These are phyloP conservation scores for Ceratocystis huliohia DNA, from an alignment of 2,329 filamentous ascomycete species.

Conservation along the genomic window DNA sequence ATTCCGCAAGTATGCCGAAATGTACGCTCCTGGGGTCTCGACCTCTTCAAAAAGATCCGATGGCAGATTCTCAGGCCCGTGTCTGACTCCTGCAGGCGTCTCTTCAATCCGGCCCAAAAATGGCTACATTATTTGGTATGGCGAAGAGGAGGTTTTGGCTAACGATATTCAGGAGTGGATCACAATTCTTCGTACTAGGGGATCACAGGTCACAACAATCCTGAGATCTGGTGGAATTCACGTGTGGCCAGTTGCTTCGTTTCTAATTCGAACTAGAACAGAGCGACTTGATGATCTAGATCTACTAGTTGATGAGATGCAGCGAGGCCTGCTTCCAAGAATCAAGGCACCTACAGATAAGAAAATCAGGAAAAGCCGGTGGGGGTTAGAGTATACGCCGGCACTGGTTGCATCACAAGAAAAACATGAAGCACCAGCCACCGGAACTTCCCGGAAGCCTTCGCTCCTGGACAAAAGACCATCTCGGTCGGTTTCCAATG, in stretches of 20 bases:
- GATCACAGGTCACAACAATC: slow-evolving; percentile 42
- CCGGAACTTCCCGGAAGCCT: neutral
- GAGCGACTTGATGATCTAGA: slow-evolving; percentile 42
- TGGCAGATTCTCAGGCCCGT: neutral
- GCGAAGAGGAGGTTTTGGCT: slow-evolving; percentile 65
- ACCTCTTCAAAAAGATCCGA: neutral
- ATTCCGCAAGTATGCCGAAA: slow-evolving; percentile 55
- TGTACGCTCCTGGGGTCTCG: slow-evolving; percentile 40
- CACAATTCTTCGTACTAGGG: slow-evolving; percentile 25
- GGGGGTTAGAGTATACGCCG: slow-evolving; percentile 10
- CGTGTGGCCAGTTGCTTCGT: slow-evolving; percentile 64
- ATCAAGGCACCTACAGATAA: neutral
- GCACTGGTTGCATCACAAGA: neutral
- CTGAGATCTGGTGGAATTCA: slow-evolving; percentile 59
- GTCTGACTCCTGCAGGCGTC: slow-evolving; percentile 7
- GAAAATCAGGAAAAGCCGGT: slow-evolving; percentile 2
- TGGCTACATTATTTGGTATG: slow-evolving; percentile 60
- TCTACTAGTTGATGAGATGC: slow-evolving; percentile 30
- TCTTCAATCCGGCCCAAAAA: slow-evolving; percentile 35
- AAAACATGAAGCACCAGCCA: neutral
- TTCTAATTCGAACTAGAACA: slow-evolving; percentile 40
- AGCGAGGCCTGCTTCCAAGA: slow-evolving; percentile 10
- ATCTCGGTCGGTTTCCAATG: neutral
- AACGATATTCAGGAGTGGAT: slow-evolving; percentile 51
- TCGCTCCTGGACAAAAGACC: neutral